phyloP scores from a whole-genome alignment of 495 filamentous ascomycete genomes.

The Hypoxylon cercidicola region DNA sequence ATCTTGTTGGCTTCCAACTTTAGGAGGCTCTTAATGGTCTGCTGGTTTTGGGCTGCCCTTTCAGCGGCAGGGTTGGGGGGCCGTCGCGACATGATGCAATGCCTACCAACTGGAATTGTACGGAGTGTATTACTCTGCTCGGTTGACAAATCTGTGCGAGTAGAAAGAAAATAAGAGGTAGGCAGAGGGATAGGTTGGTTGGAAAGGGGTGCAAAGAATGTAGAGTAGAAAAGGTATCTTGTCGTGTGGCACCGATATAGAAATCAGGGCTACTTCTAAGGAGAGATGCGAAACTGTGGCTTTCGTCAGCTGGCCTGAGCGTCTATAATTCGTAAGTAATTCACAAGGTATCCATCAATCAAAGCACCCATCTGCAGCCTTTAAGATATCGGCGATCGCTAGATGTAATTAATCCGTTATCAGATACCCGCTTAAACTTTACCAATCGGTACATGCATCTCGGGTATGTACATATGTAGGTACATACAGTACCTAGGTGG shows the following conservation, averaged over 20 bases:
- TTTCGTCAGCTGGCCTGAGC: slow-evolving; percentile 24
- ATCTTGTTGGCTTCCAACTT: slow-evolving; percentile 94
- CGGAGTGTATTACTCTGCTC: neutral
- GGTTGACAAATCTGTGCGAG: slow-evolving; percentile 6
- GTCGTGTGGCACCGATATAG: slow-evolving; percentile 26
- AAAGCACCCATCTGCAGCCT: neutral
- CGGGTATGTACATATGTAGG: neutral
- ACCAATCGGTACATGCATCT: neutral
- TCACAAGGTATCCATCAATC: neutral
- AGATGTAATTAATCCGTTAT: slow-evolving; percentile 29
- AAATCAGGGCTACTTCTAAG: slow-evolving; percentile 10
- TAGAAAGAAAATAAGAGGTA: neutral
- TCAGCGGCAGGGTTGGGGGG: slow-evolving; percentile 78
- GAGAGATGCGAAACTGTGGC: slow-evolving; percentile 36
- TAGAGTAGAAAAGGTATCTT: slow-evolving; percentile 17
- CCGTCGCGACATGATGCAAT: slow-evolving; percentile 82
- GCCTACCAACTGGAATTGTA: neutral
- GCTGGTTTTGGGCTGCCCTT: slow-evolving; percentile 86
- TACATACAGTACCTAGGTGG: neutral
- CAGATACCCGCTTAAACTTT: neutral
- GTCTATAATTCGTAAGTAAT: neutral
- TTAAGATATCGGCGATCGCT: slow-evolving; percentile 20
- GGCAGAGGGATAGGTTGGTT: slow-evolving; percentile 11
- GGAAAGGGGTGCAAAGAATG: slow-evolving; percentile 18
- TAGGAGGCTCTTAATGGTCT: slow-evolving; percentile 89